Evolutionary conservation across 345 rosid species (phyloP).

Genomic region (Dimocarpus longan): DNA sequence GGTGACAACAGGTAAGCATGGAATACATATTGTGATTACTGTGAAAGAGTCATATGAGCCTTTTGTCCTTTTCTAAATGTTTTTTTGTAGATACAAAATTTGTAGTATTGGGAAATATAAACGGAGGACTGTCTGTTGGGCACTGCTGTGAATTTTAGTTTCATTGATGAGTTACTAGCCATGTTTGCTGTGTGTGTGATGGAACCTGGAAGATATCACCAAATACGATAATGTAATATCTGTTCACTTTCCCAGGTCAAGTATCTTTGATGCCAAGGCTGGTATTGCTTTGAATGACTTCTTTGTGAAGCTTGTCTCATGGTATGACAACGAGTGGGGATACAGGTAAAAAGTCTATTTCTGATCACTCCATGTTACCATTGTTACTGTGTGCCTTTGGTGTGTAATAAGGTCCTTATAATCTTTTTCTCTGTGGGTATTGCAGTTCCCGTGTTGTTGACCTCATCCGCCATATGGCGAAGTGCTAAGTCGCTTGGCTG

Average conservation of each 20-base stretch:
- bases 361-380: no score
- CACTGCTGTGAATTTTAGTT: neutral
- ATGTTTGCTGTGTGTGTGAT: neutral
- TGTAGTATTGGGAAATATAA: neutral
- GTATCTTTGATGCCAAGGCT: conserved; percentile 87
- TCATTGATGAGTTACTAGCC: neutral
- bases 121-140: neutral
- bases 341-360: conserved; percentile 56
- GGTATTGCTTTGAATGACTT: conserved; percentile 70
- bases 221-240: neutral
- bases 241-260: conserved; percentile 50
- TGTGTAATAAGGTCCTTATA: no score
- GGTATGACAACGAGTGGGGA: conserved; percentile 89
- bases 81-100: neutral
- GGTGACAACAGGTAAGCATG: conserved; percentile 72
- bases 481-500: conserved; percentile 11
- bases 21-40: neutral
- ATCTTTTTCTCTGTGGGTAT: neutral
- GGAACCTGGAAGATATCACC: neutral
- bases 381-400: neutral
- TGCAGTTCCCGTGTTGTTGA: conserved; percentile 73
- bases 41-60: neutral
- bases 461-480: conserved; percentile 54
- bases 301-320: conserved; percentile 60
- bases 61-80: neutral